Percentiles rank a stretch among this genome's conserved stretches.
These are phyloP conservation scores for Exidia glandulosa DNA, from an alignment of 768 basidiomycete genomes.

Conservation along the genomic window DNA sequence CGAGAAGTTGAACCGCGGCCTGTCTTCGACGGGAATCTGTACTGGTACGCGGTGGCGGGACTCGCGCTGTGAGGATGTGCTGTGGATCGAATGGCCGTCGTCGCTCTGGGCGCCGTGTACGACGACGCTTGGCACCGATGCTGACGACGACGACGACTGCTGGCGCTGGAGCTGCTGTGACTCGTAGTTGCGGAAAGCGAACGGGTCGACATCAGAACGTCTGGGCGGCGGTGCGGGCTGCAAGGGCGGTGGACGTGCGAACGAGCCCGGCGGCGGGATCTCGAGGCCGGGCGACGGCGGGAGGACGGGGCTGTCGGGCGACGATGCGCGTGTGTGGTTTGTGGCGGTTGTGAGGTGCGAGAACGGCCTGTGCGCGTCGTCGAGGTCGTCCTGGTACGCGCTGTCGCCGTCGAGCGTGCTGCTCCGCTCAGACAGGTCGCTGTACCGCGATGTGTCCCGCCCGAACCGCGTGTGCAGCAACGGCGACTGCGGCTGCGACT, in stretches of 20 bases:
- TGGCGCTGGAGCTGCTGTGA: slow-evolving; percentile 7
- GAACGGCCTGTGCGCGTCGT: slow-evolving; percentile 21
- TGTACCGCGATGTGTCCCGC: slow-evolving; percentile 22
- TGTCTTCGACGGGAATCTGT: slow-evolving; percentile 14
- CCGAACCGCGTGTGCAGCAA: slow-evolving; percentile 37
- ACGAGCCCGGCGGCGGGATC: neutral
- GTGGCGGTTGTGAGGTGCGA: slow-evolving; percentile 21
- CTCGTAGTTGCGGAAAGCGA: slow-evolving; percentile 11
- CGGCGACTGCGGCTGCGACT: slow-evolving; percentile 32
- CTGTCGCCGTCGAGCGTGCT: slow-evolving; percentile 5
- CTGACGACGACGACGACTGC: slow-evolving; percentile 49
- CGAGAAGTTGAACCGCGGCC: slow-evolving; percentile 50
- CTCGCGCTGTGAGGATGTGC: neutral
- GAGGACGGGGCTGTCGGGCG: neutral
- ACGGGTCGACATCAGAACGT: slow-evolving; percentile 8
- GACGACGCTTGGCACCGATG: slow-evolving; percentile 19
- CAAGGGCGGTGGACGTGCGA: no score
- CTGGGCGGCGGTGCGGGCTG: neutral
- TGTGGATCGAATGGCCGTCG: slow-evolving; percentile 7
- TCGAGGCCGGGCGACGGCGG: neutral
- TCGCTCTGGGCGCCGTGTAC: slow-evolving; percentile 15
- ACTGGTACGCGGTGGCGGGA: neutral
- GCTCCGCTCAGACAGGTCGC: neutral
- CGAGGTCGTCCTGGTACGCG: slow-evolving; percentile 22
- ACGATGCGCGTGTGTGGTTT: neutral